Conservation (phyloP, 1,139 yeast genomes). For the Pichia terricola region DNA sequence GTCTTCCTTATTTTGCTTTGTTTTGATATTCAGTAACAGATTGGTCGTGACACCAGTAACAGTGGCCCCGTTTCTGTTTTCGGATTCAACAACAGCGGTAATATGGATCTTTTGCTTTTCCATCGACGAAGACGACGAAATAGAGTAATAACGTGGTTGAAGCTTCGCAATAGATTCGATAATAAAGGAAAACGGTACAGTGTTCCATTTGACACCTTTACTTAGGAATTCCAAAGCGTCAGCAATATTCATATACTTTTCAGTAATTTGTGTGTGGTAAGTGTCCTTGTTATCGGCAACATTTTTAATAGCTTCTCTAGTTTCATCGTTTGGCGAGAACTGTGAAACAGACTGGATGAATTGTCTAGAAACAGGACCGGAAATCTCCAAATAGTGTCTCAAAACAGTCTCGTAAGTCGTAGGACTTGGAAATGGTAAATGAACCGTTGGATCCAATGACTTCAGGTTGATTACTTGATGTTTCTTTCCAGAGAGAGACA, state of each 20-base stretch:
- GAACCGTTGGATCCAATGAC: slow-evolving; percentile 57
- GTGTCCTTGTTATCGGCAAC: slow-evolving; percentile 60
- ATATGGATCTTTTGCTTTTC: slow-evolving; percentile 70
- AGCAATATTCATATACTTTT: slow-evolving; percentile 59
- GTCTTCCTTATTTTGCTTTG: slow-evolving; percentile 41
- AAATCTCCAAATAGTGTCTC: slow-evolving; percentile 81
- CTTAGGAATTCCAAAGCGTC: slow-evolving; percentile 63
- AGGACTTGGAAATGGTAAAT: slow-evolving; percentile 78
- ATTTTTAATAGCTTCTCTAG: slow-evolving; percentile 41
- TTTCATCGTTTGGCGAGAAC: slow-evolving; percentile 65
- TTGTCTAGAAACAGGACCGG: slow-evolving; percentile 92
- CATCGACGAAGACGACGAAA: slow-evolving; percentile 78
- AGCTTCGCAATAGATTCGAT: slow-evolving; percentile 74
- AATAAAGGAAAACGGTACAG: slow-evolving; percentile 76
- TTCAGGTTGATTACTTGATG: slow-evolving; percentile 54
- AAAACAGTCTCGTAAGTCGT: slow-evolving; percentile 82
- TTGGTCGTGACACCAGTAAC: slow-evolving; percentile 83
- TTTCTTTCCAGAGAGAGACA: slow-evolving; percentile 48
- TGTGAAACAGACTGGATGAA: slow-evolving; percentile 66
- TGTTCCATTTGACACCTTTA: slow-evolving; percentile 53
- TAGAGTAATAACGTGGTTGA: slow-evolving; percentile 94
- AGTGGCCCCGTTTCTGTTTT: slow-evolving; percentile 30
- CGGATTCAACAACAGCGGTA: slow-evolving; percentile 86
- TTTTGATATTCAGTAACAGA: slow-evolving; percentile 55
- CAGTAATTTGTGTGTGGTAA: slow-evolving; percentile 58